phyloP scores from a whole-genome alignment of 768 basidiomycete species.

The Calocera viscosa region DNA sequence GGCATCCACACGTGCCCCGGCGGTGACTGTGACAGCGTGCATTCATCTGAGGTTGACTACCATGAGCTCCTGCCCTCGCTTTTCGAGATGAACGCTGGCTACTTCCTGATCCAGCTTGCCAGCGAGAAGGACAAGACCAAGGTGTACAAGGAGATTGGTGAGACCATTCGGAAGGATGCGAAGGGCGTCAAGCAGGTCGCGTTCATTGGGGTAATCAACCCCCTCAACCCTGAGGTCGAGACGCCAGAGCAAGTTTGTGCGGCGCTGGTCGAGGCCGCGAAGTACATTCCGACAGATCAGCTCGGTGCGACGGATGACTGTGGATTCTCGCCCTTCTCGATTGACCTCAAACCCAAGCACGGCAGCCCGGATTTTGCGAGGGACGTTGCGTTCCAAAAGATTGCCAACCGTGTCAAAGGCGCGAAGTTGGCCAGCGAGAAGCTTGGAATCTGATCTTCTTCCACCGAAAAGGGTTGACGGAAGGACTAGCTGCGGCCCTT shows the following conservation, averaged over 20 bases:
- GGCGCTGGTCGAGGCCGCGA: not conserved
- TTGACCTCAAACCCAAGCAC: not conserved
- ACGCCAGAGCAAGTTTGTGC: not conserved
- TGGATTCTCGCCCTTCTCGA: constrained; percentile 2
- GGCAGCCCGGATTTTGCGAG: not conserved
- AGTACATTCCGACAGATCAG: constrained; percentile 2
- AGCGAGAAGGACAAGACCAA: constrained; percentile 6
- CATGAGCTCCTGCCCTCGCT: constrained; percentile 7
- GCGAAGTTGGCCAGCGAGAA: constrained; percentile 6
- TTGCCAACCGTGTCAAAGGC: constrained; percentile 3
- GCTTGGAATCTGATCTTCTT: not conserved
- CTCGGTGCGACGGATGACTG: constrained; percentile 6
- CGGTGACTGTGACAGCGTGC: constrained; percentile 7
- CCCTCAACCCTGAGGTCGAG: constrained; percentile 1
- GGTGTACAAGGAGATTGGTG: constrained; percentile 7
- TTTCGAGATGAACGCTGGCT: constrained; percentile 1
- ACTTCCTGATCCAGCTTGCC: constrained; percentile 2
- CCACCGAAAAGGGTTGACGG: not conserved
- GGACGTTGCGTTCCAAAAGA: constrained; percentile 2
- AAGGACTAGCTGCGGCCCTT: not conserved
- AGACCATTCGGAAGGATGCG: constrained; percentile 1
- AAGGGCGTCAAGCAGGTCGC: constrained; percentile 5
- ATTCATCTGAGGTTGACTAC: not conserved
- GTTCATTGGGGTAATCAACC: not conserved
- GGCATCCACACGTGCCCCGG: constrained; percentile 4